Evolutionary conservation across 2,329 filamentous ascomycete genomes (phyloP).

Genomic region (Ophiostoma himal-ulmi): DNA sequence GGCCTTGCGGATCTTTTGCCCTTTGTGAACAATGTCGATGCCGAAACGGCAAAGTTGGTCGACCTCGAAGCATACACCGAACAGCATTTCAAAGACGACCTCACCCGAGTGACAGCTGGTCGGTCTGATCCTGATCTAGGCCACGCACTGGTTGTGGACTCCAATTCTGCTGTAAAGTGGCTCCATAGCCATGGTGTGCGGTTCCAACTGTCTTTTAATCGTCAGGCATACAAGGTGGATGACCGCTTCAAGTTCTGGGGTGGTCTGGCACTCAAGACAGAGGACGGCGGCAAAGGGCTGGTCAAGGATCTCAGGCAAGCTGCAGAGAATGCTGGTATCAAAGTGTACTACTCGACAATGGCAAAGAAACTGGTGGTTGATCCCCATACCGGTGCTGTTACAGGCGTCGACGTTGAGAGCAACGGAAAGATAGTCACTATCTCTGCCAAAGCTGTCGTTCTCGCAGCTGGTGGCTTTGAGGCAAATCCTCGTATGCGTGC

Average conservation of each 20-base stretch:
- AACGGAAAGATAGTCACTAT: background rate
- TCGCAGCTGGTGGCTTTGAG: slow-evolving; percentile 50
- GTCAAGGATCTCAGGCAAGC: background rate
- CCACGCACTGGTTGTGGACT: background rate
- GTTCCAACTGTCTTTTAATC: background rate
- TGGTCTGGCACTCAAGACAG: background rate
- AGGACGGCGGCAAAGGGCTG: background rate
- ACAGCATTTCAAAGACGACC: background rate
- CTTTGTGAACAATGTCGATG: slow-evolving; percentile 4
- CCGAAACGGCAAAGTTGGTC: background rate
- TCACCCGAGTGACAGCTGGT: background rate
- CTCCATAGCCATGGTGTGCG: background rate
- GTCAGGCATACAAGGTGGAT: background rate
- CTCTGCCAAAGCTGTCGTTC: background rate
- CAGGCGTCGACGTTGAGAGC: background rate
- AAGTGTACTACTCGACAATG: background rate
- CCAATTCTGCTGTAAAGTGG: background rate
- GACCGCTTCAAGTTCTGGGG: background rate
- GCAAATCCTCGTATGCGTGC: slow-evolving; percentile 51
- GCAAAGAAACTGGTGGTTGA: background rate
- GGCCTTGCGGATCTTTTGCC: background rate
- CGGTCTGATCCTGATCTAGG: background rate
- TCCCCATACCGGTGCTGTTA: background rate
- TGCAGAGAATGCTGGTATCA: background rate
- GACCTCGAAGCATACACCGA: background rate